Evolutionary conservation across 495 filamentous ascomycete species (phyloP).

Genomic region (Ramalina intermedia): DNA sequence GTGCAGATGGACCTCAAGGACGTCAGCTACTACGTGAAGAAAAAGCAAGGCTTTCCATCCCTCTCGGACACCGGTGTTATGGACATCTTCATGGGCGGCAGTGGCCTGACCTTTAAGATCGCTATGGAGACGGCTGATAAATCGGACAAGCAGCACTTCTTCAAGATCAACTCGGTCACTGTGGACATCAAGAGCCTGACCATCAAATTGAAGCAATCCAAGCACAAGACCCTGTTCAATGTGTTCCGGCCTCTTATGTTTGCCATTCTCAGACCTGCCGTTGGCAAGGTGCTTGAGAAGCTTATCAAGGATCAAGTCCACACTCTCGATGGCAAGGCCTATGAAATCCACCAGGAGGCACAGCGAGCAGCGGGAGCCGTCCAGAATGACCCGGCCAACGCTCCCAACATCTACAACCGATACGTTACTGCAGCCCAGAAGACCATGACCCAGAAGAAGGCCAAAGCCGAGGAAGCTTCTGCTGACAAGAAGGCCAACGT

Average conservation of each 20-base stretch:
- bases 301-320: conserved; percentile 66
- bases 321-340: conserved; percentile 54
- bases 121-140: conserved; percentile 65
- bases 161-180: conserved; percentile 82
- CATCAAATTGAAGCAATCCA: conserved; percentile 86
- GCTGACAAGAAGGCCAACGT: conserved; percentile 67
- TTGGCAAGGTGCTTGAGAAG: conserved; percentile 80
- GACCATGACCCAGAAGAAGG: conserved; percentile 54
- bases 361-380: conserved; percentile 54
- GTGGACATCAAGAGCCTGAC: conserved; percentile 74
- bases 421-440: conserved; percentile 67
- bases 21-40: conserved; percentile 89
- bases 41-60: conserved; percentile 88
- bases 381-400: conserved; percentile 57
- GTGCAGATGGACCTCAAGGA: conserved; percentile 81
- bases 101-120: conserved; percentile 84
- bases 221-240: conserved; percentile 80
- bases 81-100: conserved; percentile 78
- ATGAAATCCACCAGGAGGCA: conserved; percentile 68
- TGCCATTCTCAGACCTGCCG: conserved; percentile 63
- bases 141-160: conserved; percentile 63
- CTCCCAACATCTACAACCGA: conserved; percentile 72
- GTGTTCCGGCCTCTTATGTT: conserved; percentile 82
- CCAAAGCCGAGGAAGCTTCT: conserved; percentile 45
- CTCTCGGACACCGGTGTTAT: conserved; percentile 80